Conservation (phyloP, 495 filamentous ascomycete species). For the Penicillium silybi region DNA sequence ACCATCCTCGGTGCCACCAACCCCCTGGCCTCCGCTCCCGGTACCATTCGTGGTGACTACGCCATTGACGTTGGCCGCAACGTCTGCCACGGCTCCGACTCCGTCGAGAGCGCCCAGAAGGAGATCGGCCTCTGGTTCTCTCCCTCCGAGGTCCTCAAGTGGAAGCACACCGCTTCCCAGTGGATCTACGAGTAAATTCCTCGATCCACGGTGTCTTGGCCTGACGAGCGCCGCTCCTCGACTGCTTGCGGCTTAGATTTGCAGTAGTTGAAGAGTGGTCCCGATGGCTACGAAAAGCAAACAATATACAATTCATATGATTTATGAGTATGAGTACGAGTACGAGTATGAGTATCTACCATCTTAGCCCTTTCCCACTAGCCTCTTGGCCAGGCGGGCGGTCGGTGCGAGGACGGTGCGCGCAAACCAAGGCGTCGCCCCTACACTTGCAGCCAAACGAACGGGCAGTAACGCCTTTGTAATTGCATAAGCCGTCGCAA, state of each 20-base stretch:
- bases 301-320: slow-evolving; percentile 21
- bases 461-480: slow-evolving; percentile 79
- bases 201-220: slow-evolving; percentile 18
- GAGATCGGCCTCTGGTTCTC: slow-evolving; percentile 98
- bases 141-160: slow-evolving; percentile 73
- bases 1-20: slow-evolving; percentile 96
- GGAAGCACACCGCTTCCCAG: slow-evolving; percentile 71
- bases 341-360: neutral
- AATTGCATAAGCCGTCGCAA: slow-evolving; percentile 84
- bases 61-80: slow-evolving; percentile 90
- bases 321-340: slow-evolving; percentile 9
- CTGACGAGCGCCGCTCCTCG: slow-evolving; percentile 14
- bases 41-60: slow-evolving; percentile 93
- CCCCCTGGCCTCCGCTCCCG: slow-evolving; percentile 85
- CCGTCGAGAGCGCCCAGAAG: slow-evolving; percentile 97
- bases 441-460: slow-evolving; percentile 71
- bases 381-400: slow-evolving; percentile 28
- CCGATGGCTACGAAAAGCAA: slow-evolving; percentile 29
- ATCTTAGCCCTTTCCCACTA: slow-evolving; percentile 35
- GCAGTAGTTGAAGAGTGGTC: slow-evolving; percentile 18
- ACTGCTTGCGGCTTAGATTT: slow-evolving; percentile 18
- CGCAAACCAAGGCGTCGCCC: slow-evolving; percentile 95
- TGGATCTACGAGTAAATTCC: slow-evolving; percentile 88
- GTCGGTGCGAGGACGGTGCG: slow-evolving; percentile 54
- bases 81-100: slow-evolving; percentile 99